Base-by-base conservation (phyloP, 2,329 filamentous ascomycete species). In the Nothophaeocryptopus gaeumannii region DNA sequence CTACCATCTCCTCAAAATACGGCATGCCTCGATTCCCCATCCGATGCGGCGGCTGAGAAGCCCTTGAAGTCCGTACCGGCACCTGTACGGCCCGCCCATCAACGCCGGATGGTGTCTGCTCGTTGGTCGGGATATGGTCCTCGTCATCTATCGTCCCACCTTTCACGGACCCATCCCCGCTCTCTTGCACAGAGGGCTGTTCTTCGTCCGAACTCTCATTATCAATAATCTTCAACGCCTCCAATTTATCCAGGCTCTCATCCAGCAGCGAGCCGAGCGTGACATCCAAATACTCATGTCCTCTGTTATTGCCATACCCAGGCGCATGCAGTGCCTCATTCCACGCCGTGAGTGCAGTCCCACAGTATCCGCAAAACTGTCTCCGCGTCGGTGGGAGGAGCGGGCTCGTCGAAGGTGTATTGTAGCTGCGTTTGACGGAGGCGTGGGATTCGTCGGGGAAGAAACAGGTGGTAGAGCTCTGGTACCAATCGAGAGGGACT, bases 301-400 rank as follows among this genome's bases (percentile, higher is more conserved):
- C 88, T 44, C 76, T 76, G 1, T 70, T 73, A 0, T 87, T 86
- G 16, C 48, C 34, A 31, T 47, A 34, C 47, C 38, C 16, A 41
- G 48, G 15, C 34, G 37, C 13, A 32, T 42, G 35, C 81, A 30
- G 33, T 30, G 40, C 71, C 68, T 95, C 90, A 39, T 83, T 85
- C 89, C 89, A 96, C 61, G 85, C 89, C 0, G 85, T 86, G 46
- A 96, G 74, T 10, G 88, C 86, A 0, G 90, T 95, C 45, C 91
- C 91, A 67, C 91, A 96, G 73, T 87, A 95, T 16, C 91, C 91
- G 71, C 91, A 96, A 70, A 96, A 96, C 59, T 89, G 81, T 42
- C 88, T 83, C 66, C 86, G 83, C 1, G 81, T 76, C 1, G 59
- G 60, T 79, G 72, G 44, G 78, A 76, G 45, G 80, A 31, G 78